These are phyloP conservation scores for Nicotiana undulata DNA, from an alignment of 257 asterid species.

Conservation along the genomic window DNA sequence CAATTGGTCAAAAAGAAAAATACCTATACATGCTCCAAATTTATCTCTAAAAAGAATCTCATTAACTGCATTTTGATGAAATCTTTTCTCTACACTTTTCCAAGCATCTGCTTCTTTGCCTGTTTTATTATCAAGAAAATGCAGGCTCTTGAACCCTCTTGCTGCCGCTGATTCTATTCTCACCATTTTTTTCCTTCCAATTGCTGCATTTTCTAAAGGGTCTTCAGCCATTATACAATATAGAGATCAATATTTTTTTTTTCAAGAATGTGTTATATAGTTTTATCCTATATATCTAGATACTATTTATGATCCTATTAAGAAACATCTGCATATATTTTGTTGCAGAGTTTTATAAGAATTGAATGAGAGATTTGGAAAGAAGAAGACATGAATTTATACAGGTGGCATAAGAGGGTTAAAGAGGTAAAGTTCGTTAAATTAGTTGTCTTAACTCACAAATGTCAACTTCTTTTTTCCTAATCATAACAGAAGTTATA, in stretches of 20 bases:
- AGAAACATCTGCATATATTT: neutral
- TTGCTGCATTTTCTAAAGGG: neutral
- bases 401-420: neutral
- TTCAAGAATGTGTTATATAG: slow-evolving; percentile 33
- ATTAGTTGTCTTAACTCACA: neutral
- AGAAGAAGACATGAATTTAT: neutral
- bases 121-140: slow-evolving; percentile 60
- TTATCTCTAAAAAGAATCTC: slow-evolving; percentile 62
- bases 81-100: slow-evolving; percentile 56
- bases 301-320: neutral
- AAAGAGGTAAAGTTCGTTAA: neutral
- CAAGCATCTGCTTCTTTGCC: slow-evolving; percentile 84
- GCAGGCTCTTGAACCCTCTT: slow-evolving; percentile 58
- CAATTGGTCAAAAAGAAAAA: neutral
- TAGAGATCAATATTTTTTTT: slow-evolving; percentile 22
- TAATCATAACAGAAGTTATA: too few species aligned
- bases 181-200: slow-evolving; percentile 18
- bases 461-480: too few species aligned
- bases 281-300: slow-evolving; percentile 10
- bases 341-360: neutral
- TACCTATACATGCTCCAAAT: slow-evolving; percentile 89
- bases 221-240: slow-evolving; percentile 10
- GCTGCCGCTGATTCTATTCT: slow-evolving; percentile 52
- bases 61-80: slow-evolving; percentile 27
- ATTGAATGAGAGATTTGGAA: neutral